Evolutionary conservation across 2,329 filamentous ascomycete species (phyloP), one percentile per base, ranked within the genome.

Genomic region (Ophiostoma sp.): DNA sequence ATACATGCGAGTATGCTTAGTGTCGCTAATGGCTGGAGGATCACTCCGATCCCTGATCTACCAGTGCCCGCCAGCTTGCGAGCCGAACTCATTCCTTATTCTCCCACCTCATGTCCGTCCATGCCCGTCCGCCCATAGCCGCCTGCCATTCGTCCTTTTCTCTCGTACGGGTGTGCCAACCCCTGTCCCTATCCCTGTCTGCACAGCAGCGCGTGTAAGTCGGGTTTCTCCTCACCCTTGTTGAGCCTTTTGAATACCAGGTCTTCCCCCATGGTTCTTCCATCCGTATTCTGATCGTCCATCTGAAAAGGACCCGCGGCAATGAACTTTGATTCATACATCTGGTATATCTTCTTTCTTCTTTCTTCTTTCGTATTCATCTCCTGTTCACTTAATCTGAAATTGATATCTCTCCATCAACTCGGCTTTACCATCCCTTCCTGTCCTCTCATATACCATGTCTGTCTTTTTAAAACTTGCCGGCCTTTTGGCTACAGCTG

Each of bases 401-500:
- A 27, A 27, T 27, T 27, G 27, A 27, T 27, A 27, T 27, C 27
- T 27, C 2, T 27, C 27, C 27, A 27, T 27, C 27, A 27, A 27
- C 27, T 27, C 27, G 27, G 27, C 27, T 27, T 27, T 27, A 2
- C 27, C 27, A 27, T 27, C 27, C 27, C 27, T 27, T 27, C 27
- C 27, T 27, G 27, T 27, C 27, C 27, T 27, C 27, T 27, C 27
- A 27, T 27, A 36, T 18, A 27, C 49, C 5, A 55, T 55, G 49
- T 6, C 27, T 27, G 27, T 27, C 42, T 44, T 38, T 4, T 60
- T 18, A 14, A 14, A 12, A 40, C 38, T 60, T 60, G 14, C 40
- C 16, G 1, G 60, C 3, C 60, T 63, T 3, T 42, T 63, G 42
- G 65, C 66, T 12, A 44, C 38, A 2, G 69, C 69, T 7, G 67